phyloP scores from a whole-genome alignment of 1,139 yeast species.

The Pichia sp. region DNA sequence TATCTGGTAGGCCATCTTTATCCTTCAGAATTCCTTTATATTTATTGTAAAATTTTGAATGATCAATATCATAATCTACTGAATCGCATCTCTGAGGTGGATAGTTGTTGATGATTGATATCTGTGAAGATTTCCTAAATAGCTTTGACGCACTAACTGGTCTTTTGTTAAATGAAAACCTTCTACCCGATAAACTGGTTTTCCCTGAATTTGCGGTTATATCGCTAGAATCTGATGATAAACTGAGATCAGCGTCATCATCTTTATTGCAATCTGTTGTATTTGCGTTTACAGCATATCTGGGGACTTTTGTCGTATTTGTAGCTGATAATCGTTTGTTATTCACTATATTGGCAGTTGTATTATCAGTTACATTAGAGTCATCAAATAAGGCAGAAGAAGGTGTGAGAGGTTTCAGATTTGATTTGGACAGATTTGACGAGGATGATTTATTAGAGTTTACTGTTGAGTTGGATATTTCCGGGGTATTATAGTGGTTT shows the following conservation, averaged over 20 bases:
- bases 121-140: conserved; percentile 20
- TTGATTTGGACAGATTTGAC: too few species aligned
- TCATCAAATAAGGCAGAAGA: conserved; percentile 5
- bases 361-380: neutral
- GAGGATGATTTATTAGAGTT: too few species aligned
- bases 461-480: too few species aligned
- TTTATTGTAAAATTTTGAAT: conserved; percentile 20
- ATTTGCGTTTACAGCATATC: neutral
- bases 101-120: conserved; percentile 19
- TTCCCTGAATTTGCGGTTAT: conserved; percentile 4
- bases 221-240: neutral
- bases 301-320: neutral
- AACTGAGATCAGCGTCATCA: neutral
- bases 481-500: too few species aligned
- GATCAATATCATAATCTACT: conserved; percentile 22
- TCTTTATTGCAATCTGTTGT: neutral
- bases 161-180: conserved; percentile 24
- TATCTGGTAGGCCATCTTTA: conserved; percentile 23
- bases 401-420: conserved; percentile 3
- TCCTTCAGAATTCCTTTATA: conserved; percentile 23
- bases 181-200: too few species aligned
- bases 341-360: neutral
- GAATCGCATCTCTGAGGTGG: conserved; percentile 24
- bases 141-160: conserved; percentile 14
- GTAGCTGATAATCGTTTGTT: neutral